These are phyloP conservation scores for Hypoxylon sp. DNA, from an alignment of 2,329 filamentous ascomycete species.

Conservation along the genomic window DNA sequence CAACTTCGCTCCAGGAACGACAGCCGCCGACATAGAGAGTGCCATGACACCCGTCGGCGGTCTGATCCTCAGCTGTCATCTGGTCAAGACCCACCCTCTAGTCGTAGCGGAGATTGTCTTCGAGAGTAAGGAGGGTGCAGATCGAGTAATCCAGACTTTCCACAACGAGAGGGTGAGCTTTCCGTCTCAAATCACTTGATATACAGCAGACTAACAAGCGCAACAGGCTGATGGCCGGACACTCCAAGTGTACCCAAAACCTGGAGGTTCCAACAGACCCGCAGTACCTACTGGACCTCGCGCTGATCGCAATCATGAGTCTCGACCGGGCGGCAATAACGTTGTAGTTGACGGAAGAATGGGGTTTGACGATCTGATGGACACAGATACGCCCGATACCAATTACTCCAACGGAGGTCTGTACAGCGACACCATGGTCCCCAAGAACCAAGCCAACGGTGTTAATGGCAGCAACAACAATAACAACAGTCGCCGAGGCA, in stretches of 20 bases:
- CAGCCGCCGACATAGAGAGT: constrained; percentile 85
- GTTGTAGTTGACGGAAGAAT: constrained; percentile 67
- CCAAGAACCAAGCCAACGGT: constrained; percentile 41
- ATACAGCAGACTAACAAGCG: constrained; percentile 14
- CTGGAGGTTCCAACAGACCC: constrained; percentile 57
- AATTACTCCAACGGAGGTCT: constrained; percentile 55
- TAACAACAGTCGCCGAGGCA: constrained; percentile 45
- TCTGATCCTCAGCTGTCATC: constrained; percentile 74
- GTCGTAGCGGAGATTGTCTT: constrained; percentile 86
- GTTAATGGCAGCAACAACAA: constrained; percentile 33
- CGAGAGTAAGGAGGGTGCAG: constrained; percentile 78
- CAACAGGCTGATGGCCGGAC: constrained; percentile 79
- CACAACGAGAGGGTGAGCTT: constrained; percentile 80
- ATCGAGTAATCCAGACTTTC: constrained; percentile 81
- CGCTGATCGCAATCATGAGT: constrained; percentile 52
- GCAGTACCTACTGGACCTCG: constrained; percentile 53
- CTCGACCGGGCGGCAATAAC: constrained; percentile 54
- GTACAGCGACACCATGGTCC: constrained; percentile 67
- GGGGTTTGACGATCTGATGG: constrained; percentile 67
- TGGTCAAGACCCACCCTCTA: constrained; percentile 77
- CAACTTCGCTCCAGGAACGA: constrained; percentile 87
- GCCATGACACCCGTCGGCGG: constrained; percentile 84
- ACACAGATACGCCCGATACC: constrained; percentile 52
- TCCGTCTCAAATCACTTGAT: neutral
- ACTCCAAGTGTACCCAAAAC: constrained; percentile 80